Evolutionary conservation across 139 green algal species (phyloP).

Genomic region (Desmodesmus armatus): DNA sequence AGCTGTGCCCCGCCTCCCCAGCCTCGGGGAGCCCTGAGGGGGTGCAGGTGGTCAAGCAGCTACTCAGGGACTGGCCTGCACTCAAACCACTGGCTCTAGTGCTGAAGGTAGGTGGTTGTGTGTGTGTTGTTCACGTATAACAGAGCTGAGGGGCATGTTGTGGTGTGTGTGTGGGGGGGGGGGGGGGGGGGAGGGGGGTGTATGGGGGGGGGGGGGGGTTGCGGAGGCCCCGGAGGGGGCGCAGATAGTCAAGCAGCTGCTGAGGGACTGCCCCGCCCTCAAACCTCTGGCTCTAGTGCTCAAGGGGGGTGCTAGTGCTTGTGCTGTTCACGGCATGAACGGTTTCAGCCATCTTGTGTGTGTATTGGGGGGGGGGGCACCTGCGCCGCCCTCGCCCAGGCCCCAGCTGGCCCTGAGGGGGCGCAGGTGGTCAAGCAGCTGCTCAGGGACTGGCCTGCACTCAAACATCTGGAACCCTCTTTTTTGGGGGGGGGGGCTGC

Average conservation of each 20-base stretch:
- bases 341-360: too few relatives aligned
- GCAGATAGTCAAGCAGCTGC: slow-evolving; percentile 68
- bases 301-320: not conserved
- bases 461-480: slow-evolving; percentile 85
- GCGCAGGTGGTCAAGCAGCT: slow-evolving; percentile 69
- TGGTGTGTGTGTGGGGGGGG: too few relatives aligned
- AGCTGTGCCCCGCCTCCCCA: too few relatives aligned
- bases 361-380: too few relatives aligned
- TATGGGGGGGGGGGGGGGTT: too few relatives aligned
- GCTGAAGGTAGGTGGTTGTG: slow-evolving; percentile 80
- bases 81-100: slow-evolving; percentile 86
- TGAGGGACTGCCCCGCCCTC: slow-evolving; percentile 82
- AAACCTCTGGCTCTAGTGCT: slow-evolving; percentile 68
- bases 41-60: slow-evolving; percentile 56
- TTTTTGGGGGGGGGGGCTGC: slow-evolving; percentile 84
- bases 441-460: slow-evolving; percentile 77
- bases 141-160: too few relatives aligned
- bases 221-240: too few relatives aligned
- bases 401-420: slow-evolving; percentile 72
- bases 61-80: slow-evolving; percentile 78
- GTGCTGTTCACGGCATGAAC: not conserved
- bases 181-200: too few relatives aligned
- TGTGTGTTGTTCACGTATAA: too few relatives aligned
- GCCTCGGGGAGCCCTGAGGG: too few relatives aligned
- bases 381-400: too few relatives aligned